Percentiles rank a stretch among this genome's conserved stretches.
phyloP scores from a whole-genome alignment of 2,329 filamentous ascomycete genomes.

The Septoria linicola region DNA sequence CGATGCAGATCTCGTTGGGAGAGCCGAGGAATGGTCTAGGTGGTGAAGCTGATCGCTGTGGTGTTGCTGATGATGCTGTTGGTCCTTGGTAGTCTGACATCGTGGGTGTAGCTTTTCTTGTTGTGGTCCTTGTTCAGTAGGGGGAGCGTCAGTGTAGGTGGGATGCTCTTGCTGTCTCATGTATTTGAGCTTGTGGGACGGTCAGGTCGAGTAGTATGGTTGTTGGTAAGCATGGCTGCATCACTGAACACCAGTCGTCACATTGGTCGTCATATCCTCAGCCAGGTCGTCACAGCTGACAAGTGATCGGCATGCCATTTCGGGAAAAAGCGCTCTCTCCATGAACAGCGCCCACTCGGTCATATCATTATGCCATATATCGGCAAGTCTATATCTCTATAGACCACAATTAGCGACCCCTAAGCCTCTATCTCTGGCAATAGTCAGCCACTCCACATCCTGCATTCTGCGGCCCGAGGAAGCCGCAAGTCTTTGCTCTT shows the following conservation, averaged over 20 bases:
- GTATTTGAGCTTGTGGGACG: background rate
- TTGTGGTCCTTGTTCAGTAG: too few relatives aligned
- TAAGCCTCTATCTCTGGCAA: slow-evolving; percentile 48
- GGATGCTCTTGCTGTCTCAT: background rate
- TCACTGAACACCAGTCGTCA: slow-evolving; percentile 2
- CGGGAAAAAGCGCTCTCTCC: too few relatives aligned
- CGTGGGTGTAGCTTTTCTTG: too few relatives aligned
- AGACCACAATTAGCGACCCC: slow-evolving; percentile 55
- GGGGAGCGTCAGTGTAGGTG: background rate
- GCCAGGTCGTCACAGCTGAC: background rate
- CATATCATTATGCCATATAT: too few relatives aligned
- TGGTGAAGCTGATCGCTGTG: slow-evolving; percentile 1
- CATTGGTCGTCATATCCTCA: background rate
- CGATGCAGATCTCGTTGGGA: slow-evolving; percentile 16
- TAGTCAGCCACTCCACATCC: slow-evolving; percentile 52
- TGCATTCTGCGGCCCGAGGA: slow-evolving; percentile 41
- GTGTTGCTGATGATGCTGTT: too few relatives aligned
- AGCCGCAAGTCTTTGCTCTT: slow-evolving; percentile 44
- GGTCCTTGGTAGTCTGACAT: too few relatives aligned
- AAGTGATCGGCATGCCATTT: background rate
- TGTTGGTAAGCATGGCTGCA: background rate
- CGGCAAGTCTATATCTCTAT: slow-evolving; percentile 15
- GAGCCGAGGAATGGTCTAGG: slow-evolving; percentile 7
- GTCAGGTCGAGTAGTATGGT: background rate
- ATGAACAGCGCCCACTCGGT: too few relatives aligned